phyloP scores from a whole-genome alignment of 106 monocot species.

The Narthecium ossifragum region DNA sequence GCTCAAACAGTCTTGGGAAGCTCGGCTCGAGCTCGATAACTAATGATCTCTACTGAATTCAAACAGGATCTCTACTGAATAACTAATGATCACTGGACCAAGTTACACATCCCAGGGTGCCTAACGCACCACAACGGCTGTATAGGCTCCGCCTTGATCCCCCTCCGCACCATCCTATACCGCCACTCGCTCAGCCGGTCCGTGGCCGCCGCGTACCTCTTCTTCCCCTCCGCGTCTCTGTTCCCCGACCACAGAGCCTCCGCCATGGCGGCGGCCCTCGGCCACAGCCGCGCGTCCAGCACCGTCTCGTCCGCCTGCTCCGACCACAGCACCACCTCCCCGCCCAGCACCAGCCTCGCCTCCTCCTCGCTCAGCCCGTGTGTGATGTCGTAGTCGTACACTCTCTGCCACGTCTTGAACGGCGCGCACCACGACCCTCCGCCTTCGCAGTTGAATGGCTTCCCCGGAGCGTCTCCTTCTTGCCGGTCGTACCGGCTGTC shows the following conservation, averaged over 20 bases:
- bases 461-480: no score
- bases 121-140: constrained; percentile 79
- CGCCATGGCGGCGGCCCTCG: constrained; percentile 71
- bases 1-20: no score
- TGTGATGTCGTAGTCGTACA: constrained; percentile 85
- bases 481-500: constrained; percentile 70
- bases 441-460: no score
- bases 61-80: no score
- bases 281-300: constrained; percentile 71
- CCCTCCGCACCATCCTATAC: constrained; percentile 65
- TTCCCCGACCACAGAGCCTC: constrained; percentile 90
- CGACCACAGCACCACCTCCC: constrained; percentile 94
- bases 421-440: no score
- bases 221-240: constrained; percentile 46
- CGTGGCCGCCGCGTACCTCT: constrained; percentile 68
- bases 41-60: no score
- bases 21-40: no score
- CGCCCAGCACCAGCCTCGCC: constrained; percentile 64
- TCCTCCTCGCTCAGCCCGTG: constrained; percentile 64
- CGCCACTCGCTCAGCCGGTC: constrained; percentile 80
- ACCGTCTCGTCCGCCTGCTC: constrained; percentile 69
- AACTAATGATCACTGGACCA: no score
- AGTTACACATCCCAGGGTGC: constrained; percentile 72
- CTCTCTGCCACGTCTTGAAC: constrained; percentile 92
- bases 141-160: constrained; percentile 73